Base-by-base conservation (phyloP, 441 rosid species). In the Aquilaria agallochum region DNA sequence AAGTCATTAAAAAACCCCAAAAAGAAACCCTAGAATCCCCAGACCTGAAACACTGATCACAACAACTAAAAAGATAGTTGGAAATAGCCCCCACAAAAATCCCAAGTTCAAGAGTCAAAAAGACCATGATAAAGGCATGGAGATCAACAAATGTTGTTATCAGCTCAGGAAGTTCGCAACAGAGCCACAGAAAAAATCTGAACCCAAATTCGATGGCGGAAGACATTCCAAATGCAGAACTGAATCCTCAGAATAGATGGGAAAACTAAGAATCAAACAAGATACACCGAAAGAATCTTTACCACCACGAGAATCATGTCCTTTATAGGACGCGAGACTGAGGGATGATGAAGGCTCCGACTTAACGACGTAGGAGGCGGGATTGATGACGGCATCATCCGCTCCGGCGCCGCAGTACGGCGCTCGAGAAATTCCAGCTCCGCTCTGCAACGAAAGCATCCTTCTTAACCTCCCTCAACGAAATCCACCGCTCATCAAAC, bases 221-320 rank as follows among this genome's bases (percentile, higher is more conserved):
- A 8, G 42, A 36, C 42, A 36, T 4, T 8, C 2, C 42, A 20
- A 36, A 36, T 4, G 42, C 42, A 36, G 42, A 36, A 36, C 42
- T 36, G 3, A 53, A 14, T 31, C 20, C 50, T 34, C 10, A 32
- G 44, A 42, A 9, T 51, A 4, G 50, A 11, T 42, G 34, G 27
- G 27, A 20, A 47, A 33, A 14, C n/a, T 32, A 48, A 47, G 51
- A 5, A 8, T 55, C 20, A 9, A 51, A 4, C 14, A 50, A 34
- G 36, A 45, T 48, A 48, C 47, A 10, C 55, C 56, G 10, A 30
- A 20, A 10, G 9, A 30, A 75, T 36, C 5, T 36, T 36, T 36
- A 89, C 96, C 96, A 78, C 81, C 91, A 52, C 74, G 88, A 66
- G 89, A 77, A 70, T 84, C 87, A 68, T 71, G 84, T 51, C 72